Evolutionary conservation across 2,329 filamentous ascomycete species (phyloP).

Genomic region (Drechslera avenae): DNA sequence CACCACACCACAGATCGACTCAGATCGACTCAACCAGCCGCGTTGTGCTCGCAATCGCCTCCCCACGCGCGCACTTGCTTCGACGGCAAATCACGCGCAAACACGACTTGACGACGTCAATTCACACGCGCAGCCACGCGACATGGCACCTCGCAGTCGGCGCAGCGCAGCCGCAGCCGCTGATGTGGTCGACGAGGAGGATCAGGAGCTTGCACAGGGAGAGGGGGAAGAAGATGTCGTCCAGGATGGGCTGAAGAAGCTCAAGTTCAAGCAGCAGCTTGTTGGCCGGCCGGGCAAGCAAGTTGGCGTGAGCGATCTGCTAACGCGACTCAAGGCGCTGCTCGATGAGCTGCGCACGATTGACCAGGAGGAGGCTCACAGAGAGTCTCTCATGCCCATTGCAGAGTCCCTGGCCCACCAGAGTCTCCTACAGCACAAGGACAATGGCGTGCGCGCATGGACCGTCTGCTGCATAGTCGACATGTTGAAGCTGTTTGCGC

Average conservation of each 20-base stretch:
- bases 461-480: slow-evolving; percentile 89
- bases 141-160: slow-evolving; percentile 48
- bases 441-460: slow-evolving; percentile 89
- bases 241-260: slow-evolving; percentile 49
- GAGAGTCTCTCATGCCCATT: slow-evolving; percentile 80
- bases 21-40: slow-evolving; percentile 15
- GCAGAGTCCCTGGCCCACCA: slow-evolving; percentile 83
- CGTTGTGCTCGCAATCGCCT: slow-evolving; percentile 3
- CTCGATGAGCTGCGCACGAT: slow-evolving; percentile 82
- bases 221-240: slow-evolving; percentile 51
- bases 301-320: slow-evolving; percentile 80
- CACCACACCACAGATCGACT: slow-evolving; percentile 19
- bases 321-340: slow-evolving; percentile 79
- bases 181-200: slow-evolving; percentile 34
- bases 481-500: slow-evolving; percentile 88
- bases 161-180: slow-evolving; percentile 43
- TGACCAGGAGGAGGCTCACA: slow-evolving; percentile 84
- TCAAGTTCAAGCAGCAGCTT: slow-evolving; percentile 83
- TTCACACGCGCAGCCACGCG: slow-evolving; percentile 38
- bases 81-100: not conserved
- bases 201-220: slow-evolving; percentile 32
- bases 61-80: slow-evolving; percentile 7
- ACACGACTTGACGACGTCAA: slow-evolving; percentile 2
- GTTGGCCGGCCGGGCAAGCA: slow-evolving; percentile 92
- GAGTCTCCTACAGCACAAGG: slow-evolving; percentile 87